Conservation (phyloP, 257 asterid species). For the Capsicum baccatum region DNA sequence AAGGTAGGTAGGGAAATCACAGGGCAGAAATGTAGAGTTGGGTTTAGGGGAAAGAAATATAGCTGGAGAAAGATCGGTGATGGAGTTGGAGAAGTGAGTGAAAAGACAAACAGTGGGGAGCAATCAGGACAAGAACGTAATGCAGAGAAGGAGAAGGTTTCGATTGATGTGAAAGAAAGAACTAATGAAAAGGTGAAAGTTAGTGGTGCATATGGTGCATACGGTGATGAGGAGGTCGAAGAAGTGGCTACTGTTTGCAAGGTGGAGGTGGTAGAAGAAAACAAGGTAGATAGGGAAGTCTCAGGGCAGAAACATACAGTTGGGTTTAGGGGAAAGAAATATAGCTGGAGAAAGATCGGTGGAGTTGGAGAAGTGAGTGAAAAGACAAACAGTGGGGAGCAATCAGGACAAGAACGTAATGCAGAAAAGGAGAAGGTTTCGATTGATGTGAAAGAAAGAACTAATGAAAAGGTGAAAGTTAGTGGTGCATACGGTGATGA, state of each 20-base stretch:
- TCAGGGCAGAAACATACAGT: too few relatives aligned
- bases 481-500: background rate
- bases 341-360: background rate
- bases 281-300: too few relatives aligned
- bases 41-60: slow-evolving; percentile 26
- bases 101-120: background rate
- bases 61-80: slow-evolving; percentile 22
- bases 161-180: slow-evolving; percentile 30
- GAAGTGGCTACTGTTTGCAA: too few relatives aligned
- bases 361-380: slow-evolving; percentile 19
- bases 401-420: background rate
- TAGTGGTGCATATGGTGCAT: background rate
- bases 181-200: slow-evolving; percentile 27
- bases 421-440: slow-evolving; percentile 25
- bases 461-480: slow-evolving; percentile 26
- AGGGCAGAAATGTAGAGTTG: slow-evolving; percentile 33
- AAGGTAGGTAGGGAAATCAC: slow-evolving; percentile 32
- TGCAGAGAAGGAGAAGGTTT: slow-evolving; percentile 25
- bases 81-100: slow-evolving; percentile 21
- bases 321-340: too few relatives aligned
- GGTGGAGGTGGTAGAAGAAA: too few relatives aligned
- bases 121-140: background rate
- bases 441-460: slow-evolving; percentile 30
- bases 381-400: background rate
- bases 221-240: slow-evolving; percentile 21